A percentile compares a stretch with the other conserved stretches of the same genome.
Evolutionary conservation across 305 asterid genomes (phyloP).

Genomic region (Solanum aculeatissimum): DNA sequence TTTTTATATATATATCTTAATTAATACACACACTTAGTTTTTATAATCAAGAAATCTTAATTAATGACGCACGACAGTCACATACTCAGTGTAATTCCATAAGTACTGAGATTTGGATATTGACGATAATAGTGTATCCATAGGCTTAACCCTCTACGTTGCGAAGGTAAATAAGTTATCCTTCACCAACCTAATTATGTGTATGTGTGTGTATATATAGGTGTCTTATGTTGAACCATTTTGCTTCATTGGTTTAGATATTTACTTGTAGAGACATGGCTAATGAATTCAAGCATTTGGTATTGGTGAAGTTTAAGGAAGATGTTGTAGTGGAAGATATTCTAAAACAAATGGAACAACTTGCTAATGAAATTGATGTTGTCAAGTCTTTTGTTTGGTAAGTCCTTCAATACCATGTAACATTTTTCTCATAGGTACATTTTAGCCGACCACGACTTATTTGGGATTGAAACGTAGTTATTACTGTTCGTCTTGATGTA

Average conservation of each 20-base stretch:
- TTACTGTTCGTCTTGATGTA: neutral
- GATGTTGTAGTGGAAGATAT: constrained; percentile 51
- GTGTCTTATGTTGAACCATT: neutral
- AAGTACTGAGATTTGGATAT: neutral
- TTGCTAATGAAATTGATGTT: constrained; percentile 47
- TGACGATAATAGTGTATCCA: neutral
- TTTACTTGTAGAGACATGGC: constrained; percentile 17
- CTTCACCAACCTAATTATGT: neutral
- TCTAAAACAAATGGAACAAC: constrained; percentile 59
- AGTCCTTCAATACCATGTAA: neutral
- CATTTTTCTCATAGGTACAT: neutral
- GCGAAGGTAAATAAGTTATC: neutral
- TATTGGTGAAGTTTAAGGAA: constrained; percentile 73
- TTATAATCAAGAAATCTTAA: neutral
- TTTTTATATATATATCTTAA: too few relatives aligned
- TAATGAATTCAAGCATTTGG: constrained; percentile 76
- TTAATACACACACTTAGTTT: too few relatives aligned
- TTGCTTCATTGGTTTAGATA: neutral
- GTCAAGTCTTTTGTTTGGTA: constrained; percentile 89
- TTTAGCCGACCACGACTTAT: neutral
- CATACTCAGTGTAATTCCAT: neutral
- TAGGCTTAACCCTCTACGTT: neutral
- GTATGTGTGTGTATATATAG: neutral
- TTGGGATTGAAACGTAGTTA: neutral
- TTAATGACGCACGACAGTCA: neutral